Evolutionary conservation across 305 asterid genomes (phyloP), one percentile per base, ranked within the genome.

Genomic region (Fraxinus dipetala): DNA sequence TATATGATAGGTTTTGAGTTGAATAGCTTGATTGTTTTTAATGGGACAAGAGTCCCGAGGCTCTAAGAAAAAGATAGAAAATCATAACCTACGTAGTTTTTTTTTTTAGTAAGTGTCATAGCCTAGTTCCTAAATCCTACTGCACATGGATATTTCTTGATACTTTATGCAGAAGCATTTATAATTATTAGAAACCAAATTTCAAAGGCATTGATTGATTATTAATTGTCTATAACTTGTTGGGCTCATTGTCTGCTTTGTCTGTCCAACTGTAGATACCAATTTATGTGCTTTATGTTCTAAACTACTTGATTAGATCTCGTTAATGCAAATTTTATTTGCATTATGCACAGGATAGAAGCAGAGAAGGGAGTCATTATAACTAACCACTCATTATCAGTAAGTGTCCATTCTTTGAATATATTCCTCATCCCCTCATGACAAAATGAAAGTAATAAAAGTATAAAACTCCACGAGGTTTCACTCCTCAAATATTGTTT

Each of bases 341-440:
- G 81, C 84, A 79, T 88, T 75, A 35, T 88, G 84, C 80, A 84
- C 97, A 95, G 97, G 99, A 92, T 89, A 80, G 99, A 95, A 90
- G 89, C 97, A 81, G 99, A 95, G 89, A 95, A 94, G 91, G 99
- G 99, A 82, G 84, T 94, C 88, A 89, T 94, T 88, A 87, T 95
- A 87, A 93, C 97, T 38, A 93, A 89, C 86, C 97, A 93, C 89
- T 95, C 99, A 76, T 85, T 95, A 74, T 85, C 91, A 87, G 99
- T 95, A 94, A 84, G 97, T 84, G 65, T 18, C 65, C 72, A 69
- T 28, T 43, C 82, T 75, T 79, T 78, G 81, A 63, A 20, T 86
- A 26, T 82, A 69, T 79, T 82, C 73, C 82, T 75, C 36, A 22
- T 1, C 61, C 65, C 45, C 22, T 63, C 4, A 0, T 72, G 43